These are phyloP conservation scores for Fusarium duplospermum DNA, from an alignment of 2,329 filamentous ascomycete genomes.

Conservation along the genomic window DNA sequence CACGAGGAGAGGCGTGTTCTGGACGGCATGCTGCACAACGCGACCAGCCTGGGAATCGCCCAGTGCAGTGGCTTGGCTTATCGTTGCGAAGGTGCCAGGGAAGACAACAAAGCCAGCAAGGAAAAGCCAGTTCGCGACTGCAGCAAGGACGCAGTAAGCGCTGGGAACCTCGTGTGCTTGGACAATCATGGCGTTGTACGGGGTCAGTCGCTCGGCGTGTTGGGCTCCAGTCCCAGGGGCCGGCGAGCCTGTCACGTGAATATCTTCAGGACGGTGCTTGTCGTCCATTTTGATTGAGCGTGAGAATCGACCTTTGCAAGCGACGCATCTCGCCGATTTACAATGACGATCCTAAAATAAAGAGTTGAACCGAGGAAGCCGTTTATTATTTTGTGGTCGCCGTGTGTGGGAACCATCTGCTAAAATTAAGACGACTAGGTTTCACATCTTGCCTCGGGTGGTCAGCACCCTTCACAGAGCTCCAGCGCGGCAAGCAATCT, in stretches of 20 bases:
- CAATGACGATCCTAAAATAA: not conserved
- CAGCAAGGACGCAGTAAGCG: not conserved
- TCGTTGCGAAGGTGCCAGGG: conserved; percentile 13
- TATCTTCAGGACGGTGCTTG: not conserved
- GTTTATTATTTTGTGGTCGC: not conserved
- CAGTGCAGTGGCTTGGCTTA: not conserved
- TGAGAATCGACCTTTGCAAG: not conserved
- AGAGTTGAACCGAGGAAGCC: not conserved
- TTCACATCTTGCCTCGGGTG: not conserved
- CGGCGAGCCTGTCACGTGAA: not conserved
- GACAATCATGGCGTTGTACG: conserved; percentile 12
- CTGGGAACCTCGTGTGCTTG: conserved; percentile 6
- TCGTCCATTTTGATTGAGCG: not conserved
- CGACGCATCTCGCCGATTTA: not conserved
- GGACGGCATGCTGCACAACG: not conserved
- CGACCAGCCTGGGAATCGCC: conserved; percentile 8
- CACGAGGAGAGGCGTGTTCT: conserved; percentile 1
- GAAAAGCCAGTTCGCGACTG: conserved; percentile 21
- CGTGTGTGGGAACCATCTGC: not conserved
- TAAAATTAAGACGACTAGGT: not conserved
- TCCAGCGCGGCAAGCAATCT: not conserved
- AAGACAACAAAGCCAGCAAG: conserved; percentile 15
- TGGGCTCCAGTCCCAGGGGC: not conserved
- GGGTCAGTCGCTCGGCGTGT: not conserved
- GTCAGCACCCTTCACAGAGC: not conserved